Conservation (phyloP, 441 rosid species). For the Corymbia citriodora region DNA sequence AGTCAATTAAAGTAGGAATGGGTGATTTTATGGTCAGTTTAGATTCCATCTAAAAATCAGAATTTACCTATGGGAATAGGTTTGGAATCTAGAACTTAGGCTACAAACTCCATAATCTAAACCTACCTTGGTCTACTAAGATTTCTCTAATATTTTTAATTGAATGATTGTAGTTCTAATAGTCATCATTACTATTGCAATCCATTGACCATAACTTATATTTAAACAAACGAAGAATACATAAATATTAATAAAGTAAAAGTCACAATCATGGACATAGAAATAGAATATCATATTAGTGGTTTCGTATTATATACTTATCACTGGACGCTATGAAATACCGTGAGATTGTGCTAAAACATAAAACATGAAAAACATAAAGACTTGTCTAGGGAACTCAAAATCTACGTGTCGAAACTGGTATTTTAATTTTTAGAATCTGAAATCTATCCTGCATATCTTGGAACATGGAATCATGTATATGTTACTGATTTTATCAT, state of each 20-base stretch:
- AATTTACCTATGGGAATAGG: fast-evolving
- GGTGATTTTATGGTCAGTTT: neutral
- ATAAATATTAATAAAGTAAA: neutral
- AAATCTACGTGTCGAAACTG: too few relatives aligned
- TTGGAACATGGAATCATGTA: too few relatives aligned
- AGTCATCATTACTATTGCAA: fast-evolving
- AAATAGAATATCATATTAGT: too few relatives aligned
- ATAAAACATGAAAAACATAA: too few relatives aligned
- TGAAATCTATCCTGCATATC: too few relatives aligned
- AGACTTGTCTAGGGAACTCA: too few relatives aligned
- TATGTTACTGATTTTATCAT: too few relatives aligned
- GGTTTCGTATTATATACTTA: fast-evolving
- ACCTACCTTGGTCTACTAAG: neutral
- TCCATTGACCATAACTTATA: fast-evolving
- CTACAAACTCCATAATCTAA: neutral
- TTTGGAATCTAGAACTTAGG: neutral
- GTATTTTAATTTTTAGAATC: too few relatives aligned
- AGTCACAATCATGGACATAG: neutral
- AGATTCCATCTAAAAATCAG: too few relatives aligned
- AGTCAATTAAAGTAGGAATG: neutral
- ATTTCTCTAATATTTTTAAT: too few relatives aligned
- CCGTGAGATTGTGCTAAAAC: fast-evolving
- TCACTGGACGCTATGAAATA: fast-evolving
- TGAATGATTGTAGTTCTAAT: too few relatives aligned
- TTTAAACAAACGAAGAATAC: too few relatives aligned